Percentiles rank a stretch among this genome's conserved stretches.
phyloP scores from a whole-genome alignment of 371 early-diverging fungal species.

The Mortierella polycephala region DNA sequence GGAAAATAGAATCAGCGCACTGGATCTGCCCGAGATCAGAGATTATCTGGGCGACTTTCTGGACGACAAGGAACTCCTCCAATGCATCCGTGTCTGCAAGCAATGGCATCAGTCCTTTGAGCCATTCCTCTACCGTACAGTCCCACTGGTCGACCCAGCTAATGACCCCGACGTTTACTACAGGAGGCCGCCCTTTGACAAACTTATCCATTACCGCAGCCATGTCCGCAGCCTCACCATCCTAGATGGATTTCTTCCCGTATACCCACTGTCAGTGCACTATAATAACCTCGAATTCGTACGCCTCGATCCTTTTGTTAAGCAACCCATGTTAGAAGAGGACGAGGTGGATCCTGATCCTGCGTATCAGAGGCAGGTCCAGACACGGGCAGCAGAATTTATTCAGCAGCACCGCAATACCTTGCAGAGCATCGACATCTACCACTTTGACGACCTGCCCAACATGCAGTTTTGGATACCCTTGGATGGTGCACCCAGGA shows the following conservation, averaged over 20 bases:
- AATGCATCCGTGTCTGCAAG: neutral
- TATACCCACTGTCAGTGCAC: too few species aligned
- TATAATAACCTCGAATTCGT: too few species aligned
- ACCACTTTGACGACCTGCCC: neutral
- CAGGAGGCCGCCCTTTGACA: too few species aligned
- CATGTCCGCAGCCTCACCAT: too few species aligned
- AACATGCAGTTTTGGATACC: neutral
- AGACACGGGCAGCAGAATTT: neutral
- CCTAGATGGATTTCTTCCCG: too few species aligned
- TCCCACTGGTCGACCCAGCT: neutral
- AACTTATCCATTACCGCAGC: too few species aligned
- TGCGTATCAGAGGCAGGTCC: neutral
- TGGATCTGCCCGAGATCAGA: conserved; percentile 4
- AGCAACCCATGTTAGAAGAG: neutral
- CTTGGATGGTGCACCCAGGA: neutral
- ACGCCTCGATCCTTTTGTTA: too few species aligned
- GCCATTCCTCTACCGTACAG: neutral
- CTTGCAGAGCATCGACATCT: neutral
- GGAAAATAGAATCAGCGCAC: neutral
- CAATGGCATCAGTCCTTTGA: neutral
- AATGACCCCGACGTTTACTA: neutral
- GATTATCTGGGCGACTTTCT: neutral
- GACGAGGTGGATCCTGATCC: neutral
- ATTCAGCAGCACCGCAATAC: neutral
- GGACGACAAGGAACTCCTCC: neutral